A percentile compares a stretch with the other conserved stretches of the same genome.
These are phyloP conservation scores for Collybiopsis confluens DNA, from an alignment of 768 basidiomycete genomes.

Conservation along the genomic window DNA sequence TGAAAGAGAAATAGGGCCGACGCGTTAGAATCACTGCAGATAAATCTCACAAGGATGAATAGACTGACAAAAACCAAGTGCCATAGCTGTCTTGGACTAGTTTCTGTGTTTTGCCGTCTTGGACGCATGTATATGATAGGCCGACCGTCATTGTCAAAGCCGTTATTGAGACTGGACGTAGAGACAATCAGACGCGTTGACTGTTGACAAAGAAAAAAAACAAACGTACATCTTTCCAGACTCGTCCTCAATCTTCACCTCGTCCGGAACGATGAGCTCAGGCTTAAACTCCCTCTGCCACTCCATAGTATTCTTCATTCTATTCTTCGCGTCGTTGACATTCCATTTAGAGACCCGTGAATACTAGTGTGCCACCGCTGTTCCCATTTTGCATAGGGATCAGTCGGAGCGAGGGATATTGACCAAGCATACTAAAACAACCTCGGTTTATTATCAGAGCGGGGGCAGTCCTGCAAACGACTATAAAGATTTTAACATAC, in stretches of 20 bases:
- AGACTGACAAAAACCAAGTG: slow-evolving; percentile 81
- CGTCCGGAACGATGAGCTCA: slow-evolving; percentile 77
- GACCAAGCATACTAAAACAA: slow-evolving; percentile 60
- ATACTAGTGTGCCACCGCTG: slow-evolving; percentile 74
- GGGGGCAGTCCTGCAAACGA: background rate
- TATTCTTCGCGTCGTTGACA: slow-evolving; percentile 67
- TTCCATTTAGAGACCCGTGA: slow-evolving; percentile 88
- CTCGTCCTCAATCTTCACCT: slow-evolving; percentile 75
- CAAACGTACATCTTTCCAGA: slow-evolving; percentile 80
- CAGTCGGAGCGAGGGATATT: slow-evolving; percentile 58
- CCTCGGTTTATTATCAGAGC: background rate
- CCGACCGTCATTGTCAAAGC: slow-evolving; percentile 84
- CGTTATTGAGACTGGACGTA: slow-evolving; percentile 68
- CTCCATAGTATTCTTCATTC: slow-evolving; percentile 74
- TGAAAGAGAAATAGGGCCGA: too few relatives aligned
- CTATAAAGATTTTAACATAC: slow-evolving; percentile 31
- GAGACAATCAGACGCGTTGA: background rate
- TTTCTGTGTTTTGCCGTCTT: slow-evolving; percentile 80
- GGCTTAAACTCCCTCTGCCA: slow-evolving; percentile 87
- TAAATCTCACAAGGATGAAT: background rate
- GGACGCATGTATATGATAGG: slow-evolving; percentile 89
- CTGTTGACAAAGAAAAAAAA: background rate
- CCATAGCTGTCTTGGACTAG: slow-evolving; percentile 70
- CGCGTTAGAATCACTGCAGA: background rate
- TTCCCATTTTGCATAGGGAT: slow-evolving; percentile 78